phyloP scores from a whole-genome alignment of 768 basidiomycete species.

The Naganishia randhawae region DNA sequence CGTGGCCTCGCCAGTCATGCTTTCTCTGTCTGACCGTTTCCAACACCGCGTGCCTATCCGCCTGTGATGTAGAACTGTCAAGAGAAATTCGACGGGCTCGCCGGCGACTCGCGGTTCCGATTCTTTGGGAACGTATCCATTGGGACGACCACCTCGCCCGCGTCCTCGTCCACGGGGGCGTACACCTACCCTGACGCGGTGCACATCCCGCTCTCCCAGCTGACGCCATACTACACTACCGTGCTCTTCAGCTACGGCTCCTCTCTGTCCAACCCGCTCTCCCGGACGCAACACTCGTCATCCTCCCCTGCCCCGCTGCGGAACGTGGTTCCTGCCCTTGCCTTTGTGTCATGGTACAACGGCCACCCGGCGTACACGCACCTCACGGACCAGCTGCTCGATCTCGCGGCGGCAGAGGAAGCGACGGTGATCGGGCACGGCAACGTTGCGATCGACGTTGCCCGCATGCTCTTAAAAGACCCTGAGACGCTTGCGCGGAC shows the following conservation, averaged over 20 bases:
- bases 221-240: constrained; percentile 75
- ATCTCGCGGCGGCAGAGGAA: constrained; percentile 59
- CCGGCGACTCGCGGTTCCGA: constrained; percentile 71
- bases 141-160: constrained; percentile 37
- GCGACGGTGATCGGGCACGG: constrained; percentile 88
- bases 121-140: constrained; percentile 83
- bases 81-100: constrained; percentile 83
- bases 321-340: constrained; percentile 68
- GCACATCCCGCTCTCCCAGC: constrained; percentile 59
- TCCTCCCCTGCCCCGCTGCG: constrained; percentile 51
- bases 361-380: constrained; percentile 71
- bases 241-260: constrained; percentile 84
- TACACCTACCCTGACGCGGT: constrained; percentile 58
- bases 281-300: constrained; percentile 57
- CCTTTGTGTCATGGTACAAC: constrained; percentile 94
- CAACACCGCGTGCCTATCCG: too few relatives aligned
- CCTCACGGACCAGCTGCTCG: constrained; percentile 58
- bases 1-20: too few relatives aligned
- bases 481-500: constrained; percentile 53
- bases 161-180: constrained; percentile 27
- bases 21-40: too few relatives aligned
- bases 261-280: constrained; percentile 57
- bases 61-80: constrained; percentile 76
- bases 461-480: constrained; percentile 77
- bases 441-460: constrained; percentile 89